Base-by-base conservation (phyloP, 164 flowering plant species). In the Chimonanthus salicifolius region DNA sequence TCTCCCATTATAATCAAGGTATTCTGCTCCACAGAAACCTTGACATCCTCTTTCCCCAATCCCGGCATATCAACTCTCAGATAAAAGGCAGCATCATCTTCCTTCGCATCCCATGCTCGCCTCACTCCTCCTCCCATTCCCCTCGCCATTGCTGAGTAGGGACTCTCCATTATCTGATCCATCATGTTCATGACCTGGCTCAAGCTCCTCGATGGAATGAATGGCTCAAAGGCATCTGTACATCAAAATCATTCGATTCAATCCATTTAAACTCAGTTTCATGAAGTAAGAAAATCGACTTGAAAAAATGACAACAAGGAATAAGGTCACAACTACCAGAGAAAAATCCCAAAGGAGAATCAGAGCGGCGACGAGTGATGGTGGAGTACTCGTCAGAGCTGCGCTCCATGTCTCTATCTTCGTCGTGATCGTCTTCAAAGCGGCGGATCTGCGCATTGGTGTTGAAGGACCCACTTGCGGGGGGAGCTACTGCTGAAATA, bases 51-150 rank as follows among this genome's bases (percentile, higher is more conserved):
- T 76, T 86, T 92, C 46, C 82, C 78, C 7, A 90, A 70, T 1
- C 97, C 96, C 0, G 97, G 97, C 97, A 92, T 88, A 73, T 89
- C 94, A 62, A 90, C 78, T 9, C 87, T 75, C 62, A 91, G 44
- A 44, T 71, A 69, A 54, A 93, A 81, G 3, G 84, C 89, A 0
- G 88, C 71, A 0, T 85, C 82, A 44, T 85, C 89, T 74, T 91
- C 94, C 76, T 69, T 87, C 72, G 78, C 91, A 58, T 90, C 87
- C 90, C 91, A 91, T 1, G 88, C 87, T 7, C 91, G 75, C 75
- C 86, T 73, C n/a, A 75, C 33, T 70, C 78, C 83, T 3, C 73
- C 79, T 7, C 86, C 85, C 68, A 77, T 58, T 10, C 88, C 86
- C 4, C 88, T 78, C 0, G 85, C 66, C 0, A 78, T 75, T 0